These are phyloP conservation scores for Phytophthora colocasiae DNA, from an alignment of 352 stramenopile species.

Conservation along the genomic window DNA sequence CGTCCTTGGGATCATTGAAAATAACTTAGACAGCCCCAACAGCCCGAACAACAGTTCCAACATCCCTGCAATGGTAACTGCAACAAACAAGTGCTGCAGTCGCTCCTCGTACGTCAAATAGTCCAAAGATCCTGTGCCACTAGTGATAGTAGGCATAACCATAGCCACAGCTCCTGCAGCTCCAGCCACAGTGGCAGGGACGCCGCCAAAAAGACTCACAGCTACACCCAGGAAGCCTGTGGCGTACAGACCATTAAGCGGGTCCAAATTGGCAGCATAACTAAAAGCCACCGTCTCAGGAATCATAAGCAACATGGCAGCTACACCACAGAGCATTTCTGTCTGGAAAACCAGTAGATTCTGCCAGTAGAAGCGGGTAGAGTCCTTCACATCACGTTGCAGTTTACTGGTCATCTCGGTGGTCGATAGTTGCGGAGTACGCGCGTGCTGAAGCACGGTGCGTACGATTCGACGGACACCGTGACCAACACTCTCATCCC, in stretches of 20 bases:
- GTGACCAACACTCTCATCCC: slow-evolving; percentile 40
- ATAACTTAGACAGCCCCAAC: slow-evolving; percentile 88
- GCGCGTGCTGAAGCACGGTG: slow-evolving; percentile 14
- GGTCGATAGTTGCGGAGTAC: slow-evolving; percentile 11
- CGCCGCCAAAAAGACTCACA: slow-evolving; percentile 87
- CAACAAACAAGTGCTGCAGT: slow-evolving; percentile 87
- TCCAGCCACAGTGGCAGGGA: slow-evolving; percentile 89
- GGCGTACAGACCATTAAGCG: slow-evolving; percentile 91
- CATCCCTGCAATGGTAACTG: slow-evolving; percentile 85
- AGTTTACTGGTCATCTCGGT: slow-evolving; percentile 32
- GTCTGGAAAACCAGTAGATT: slow-evolving; percentile 62
- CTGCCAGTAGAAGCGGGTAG: slow-evolving; percentile 58
- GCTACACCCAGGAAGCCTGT: slow-evolving; percentile 92
- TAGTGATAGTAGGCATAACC: slow-evolving; percentile 89
- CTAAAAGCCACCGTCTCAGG: slow-evolving; percentile 95
- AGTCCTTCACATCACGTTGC: slow-evolving; percentile 29
- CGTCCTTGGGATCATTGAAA: slow-evolving; percentile 93
- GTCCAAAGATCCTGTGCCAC: slow-evolving; percentile 49
- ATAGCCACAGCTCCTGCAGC: slow-evolving; percentile 92
- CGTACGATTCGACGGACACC: slow-evolving; percentile 30
- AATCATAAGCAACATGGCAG: slow-evolving; percentile 93
- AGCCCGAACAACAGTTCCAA: slow-evolving; percentile 89
- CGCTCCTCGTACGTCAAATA: slow-evolving; percentile 77
- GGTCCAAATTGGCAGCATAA: slow-evolving; percentile 91
- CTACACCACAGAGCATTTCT: slow-evolving; percentile 89